phyloP scores from a whole-genome alignment of 2,329 filamentous ascomycete genomes.

The Aspergillus sp. region DNA sequence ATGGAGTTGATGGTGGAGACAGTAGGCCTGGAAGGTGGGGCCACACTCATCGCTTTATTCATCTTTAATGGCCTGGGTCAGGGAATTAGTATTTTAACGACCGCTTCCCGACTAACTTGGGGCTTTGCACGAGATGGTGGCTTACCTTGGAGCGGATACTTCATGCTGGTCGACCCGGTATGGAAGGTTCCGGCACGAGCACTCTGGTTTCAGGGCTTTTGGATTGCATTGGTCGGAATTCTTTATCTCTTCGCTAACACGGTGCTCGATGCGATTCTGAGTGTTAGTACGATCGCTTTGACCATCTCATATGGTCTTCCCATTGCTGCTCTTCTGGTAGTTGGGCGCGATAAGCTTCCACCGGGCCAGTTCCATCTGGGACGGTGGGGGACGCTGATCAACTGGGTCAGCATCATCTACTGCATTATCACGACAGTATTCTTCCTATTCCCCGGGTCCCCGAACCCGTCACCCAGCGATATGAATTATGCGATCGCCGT shows the following conservation, averaged over 20 bases:
- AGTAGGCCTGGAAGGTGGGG: constrained; percentile 46
- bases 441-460: constrained; percentile 56
- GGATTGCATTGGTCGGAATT: constrained; percentile 54
- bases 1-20: constrained; percentile 51
- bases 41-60: constrained; percentile 56
- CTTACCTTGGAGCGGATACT: constrained; percentile 49
- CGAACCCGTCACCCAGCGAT: constrained; percentile 49
- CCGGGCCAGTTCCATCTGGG: constrained; percentile 51
- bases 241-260: constrained; percentile 59
- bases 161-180: constrained; percentile 47
- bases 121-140: constrained; percentile 59
- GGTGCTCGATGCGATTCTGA: constrained; percentile 56
- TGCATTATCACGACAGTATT: constrained; percentile 57
- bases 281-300: constrained; percentile 59
- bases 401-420: constrained; percentile 56
- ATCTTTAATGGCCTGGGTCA: constrained; percentile 60
- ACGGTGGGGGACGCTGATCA: constrained; percentile 43
- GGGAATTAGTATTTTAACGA: constrained; percentile 55
- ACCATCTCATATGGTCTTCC: constrained; percentile 57
- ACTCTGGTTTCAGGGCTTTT: constrained; percentile 54
- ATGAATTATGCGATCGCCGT: constrained; percentile 63
- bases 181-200: constrained; percentile 58
- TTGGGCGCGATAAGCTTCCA: constrained; percentile 57
- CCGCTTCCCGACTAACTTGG: constrained; percentile 56
- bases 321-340: constrained; percentile 51